Conservation (phyloP, 1,284 basidiomycete genomes). For the Sporisorium iseilematis-ciliati region DNA sequence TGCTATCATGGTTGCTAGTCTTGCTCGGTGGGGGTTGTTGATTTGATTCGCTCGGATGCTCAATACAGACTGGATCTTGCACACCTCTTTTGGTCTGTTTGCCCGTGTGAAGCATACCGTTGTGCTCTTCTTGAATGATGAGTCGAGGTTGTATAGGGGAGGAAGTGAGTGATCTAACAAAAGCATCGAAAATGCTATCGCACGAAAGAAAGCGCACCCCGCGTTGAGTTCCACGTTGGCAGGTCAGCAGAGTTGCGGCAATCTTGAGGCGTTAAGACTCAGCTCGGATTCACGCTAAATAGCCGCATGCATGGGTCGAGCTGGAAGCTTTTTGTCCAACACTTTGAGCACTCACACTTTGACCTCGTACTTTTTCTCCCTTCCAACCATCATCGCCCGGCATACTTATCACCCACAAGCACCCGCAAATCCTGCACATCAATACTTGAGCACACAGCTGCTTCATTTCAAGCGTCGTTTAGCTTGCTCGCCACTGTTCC, state of each 20-base stretch:
- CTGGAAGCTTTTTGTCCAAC: constrained; percentile 27
- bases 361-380: background rate
- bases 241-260: constrained; percentile 5
- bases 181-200: background rate
- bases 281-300: background rate
- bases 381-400: background rate
- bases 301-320: constrained; percentile 21
- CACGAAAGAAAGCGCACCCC: constrained; percentile 11
- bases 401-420: background rate
- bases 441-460: background rate
- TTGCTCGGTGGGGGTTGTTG: constrained; percentile 61
- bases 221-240: constrained; percentile 41
- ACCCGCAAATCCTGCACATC: background rate
- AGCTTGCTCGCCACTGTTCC: constrained; percentile 1
- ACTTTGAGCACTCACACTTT: constrained; percentile 2
- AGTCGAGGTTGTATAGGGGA: background rate
- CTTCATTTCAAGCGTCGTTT: background rate
- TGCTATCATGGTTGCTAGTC: constrained; percentile 52
- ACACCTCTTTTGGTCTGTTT: background rate
- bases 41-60: constrained; percentile 14
- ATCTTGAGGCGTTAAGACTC: constrained; percentile 10
- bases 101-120: background rate
- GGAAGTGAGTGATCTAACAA: background rate
- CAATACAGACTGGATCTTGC: no score
- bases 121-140: background rate